Percentiles rank a stretch among this genome's conserved stretches.
phyloP scores from a whole-genome alignment of 2,329 filamentous ascomycete species.

The Curvularia eragrostidis region DNA sequence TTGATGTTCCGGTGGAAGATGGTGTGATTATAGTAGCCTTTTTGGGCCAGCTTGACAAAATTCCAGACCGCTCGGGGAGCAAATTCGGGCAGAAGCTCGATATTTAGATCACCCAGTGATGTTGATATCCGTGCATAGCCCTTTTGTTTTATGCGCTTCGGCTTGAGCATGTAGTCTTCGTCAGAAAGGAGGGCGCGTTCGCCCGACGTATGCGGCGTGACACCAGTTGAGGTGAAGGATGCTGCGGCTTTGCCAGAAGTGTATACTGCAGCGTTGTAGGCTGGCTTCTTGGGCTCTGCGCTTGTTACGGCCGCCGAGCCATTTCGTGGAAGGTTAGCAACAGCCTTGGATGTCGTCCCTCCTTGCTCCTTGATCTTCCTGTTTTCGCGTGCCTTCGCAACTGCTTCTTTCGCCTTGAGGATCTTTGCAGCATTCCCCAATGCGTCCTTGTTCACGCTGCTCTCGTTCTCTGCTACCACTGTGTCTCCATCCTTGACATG shows the following conservation, averaged over 20 bases:
- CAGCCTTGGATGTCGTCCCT: slow-evolving; percentile 24
- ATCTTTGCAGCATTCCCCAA: slow-evolving; percentile 84
- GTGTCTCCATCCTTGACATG: slow-evolving; percentile 84
- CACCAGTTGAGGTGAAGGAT: slow-evolving; percentile 91
- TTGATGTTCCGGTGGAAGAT: slow-evolving; percentile 92
- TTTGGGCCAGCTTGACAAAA: slow-evolving; percentile 85
- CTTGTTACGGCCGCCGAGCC: slow-evolving; percentile 36
- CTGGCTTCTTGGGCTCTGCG: slow-evolving; percentile 44
- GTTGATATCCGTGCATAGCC: slow-evolving; percentile 93
- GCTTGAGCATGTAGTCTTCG: slow-evolving; percentile 96
- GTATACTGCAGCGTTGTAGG: slow-evolving; percentile 84
- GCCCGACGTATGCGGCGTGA: slow-evolving; percentile 89
- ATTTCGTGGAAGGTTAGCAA: slow-evolving; percentile 32
- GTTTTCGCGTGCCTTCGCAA: slow-evolving; percentile 85
- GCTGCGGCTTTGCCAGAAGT: slow-evolving; percentile 91
- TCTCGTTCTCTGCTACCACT: slow-evolving; percentile 72
- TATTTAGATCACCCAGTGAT: slow-evolving; percentile 80
- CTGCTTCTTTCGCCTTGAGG: slow-evolving; percentile 86
- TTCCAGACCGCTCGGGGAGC: slow-evolving; percentile 97
- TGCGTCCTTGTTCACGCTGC: slow-evolving; percentile 78
- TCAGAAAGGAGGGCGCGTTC: slow-evolving; percentile 87
- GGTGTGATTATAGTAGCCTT: slow-evolving; percentile 86
- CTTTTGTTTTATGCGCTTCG: slow-evolving; percentile 84
- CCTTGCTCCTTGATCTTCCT: slow-evolving; percentile 57
- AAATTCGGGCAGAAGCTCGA: slow-evolving; percentile 89